Percentiles rank a stretch among this genome's conserved stretches.
Evolutionary conservation across 305 asterid genomes (phyloP).

Genomic region (Nicotiana rustica): DNA sequence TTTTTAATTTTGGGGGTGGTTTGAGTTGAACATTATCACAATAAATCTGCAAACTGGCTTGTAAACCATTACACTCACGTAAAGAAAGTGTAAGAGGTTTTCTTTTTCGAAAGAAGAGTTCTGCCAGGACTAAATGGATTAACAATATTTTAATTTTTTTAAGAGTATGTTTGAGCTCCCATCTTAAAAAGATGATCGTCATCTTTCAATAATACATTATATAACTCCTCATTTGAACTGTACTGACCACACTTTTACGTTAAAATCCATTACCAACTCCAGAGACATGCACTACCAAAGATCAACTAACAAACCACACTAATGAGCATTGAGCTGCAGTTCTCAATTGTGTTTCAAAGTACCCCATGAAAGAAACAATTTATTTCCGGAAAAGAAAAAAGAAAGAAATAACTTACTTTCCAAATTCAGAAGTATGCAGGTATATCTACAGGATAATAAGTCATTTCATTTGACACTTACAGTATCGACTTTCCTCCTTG

Average conservation of each 20-base stretch:
- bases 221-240: constrained; percentile 21
- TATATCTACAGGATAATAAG: constrained; percentile 5
- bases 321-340: not conserved
- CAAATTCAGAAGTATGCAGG: constrained; percentile 22
- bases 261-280: not conserved
- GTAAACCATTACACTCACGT: not conserved
- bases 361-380: not conserved
- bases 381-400: not conserved
- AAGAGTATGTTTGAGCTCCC: constrained; percentile 1
- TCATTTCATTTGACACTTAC: constrained; percentile 55
- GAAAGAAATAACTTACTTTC: not conserved
- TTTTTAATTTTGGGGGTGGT: not conserved
- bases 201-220: not conserved
- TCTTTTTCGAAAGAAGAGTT: not conserved
- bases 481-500: constrained; percentile 81
- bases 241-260: constrained; percentile 2
- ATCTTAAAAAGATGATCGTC: not conserved
- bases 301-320: constrained; percentile 17
- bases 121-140: constrained; percentile 27
- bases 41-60: constrained; percentile 27
- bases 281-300: constrained; percentile 14
- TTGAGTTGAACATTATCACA: constrained; percentile 2
- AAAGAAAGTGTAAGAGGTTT: not conserved
- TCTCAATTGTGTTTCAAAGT: constrained; percentile 8
- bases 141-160: not conserved